Conservation (phyloP, 2,329 filamentous ascomycete species). For the Pseudonectria foliicola region DNA sequence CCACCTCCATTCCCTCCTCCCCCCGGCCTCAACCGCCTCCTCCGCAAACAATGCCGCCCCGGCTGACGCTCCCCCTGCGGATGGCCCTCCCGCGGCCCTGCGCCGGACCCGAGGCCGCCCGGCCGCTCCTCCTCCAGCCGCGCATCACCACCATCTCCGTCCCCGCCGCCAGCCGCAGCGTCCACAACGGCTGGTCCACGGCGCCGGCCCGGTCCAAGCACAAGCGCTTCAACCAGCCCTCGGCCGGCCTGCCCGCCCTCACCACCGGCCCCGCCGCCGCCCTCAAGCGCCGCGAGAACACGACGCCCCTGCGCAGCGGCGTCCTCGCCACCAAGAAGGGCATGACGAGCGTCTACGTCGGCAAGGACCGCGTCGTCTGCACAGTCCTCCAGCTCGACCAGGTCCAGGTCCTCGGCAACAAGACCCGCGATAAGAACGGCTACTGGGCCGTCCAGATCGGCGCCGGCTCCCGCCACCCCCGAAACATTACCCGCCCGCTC, state of each 20-base stretch:
- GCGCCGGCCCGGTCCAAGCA: conserved; percentile 44
- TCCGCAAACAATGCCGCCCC: conserved; percentile 35
- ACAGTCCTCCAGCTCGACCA: conserved; percentile 91
- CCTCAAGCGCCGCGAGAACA: conserved; percentile 49
- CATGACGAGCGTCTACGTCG: conserved; percentile 87
- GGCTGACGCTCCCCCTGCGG: conserved; percentile 31
- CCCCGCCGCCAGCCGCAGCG: conserved; percentile 40
- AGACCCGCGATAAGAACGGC: conserved; percentile 72
- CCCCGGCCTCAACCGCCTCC: conserved; percentile 7
- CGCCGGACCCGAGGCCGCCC: conserved; percentile 23
- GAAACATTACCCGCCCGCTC: conserved; percentile 73
- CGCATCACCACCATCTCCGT: too few relatives aligned
- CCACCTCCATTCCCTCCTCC: conserved; percentile 9
- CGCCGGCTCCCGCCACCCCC: conserved; percentile 62
- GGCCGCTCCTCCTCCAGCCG: conserved; percentile 38
- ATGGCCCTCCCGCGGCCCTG: conserved; percentile 35
- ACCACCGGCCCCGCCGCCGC: conserved; percentile 55
- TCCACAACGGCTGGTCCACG: conserved; percentile 57
- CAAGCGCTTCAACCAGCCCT: conserved; percentile 53
- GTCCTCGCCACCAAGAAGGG: conserved; percentile 86
- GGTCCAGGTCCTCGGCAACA: conserved; percentile 82
- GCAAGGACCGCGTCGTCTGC: conserved; percentile 71
- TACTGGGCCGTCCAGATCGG: conserved; percentile 95
- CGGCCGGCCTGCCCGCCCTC: conserved; percentile 47
- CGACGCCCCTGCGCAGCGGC: conserved; percentile 65